phyloP scores from a whole-genome alignment of 2,329 filamentous ascomycete genomes.

The Pestalotiopsis sp. region DNA sequence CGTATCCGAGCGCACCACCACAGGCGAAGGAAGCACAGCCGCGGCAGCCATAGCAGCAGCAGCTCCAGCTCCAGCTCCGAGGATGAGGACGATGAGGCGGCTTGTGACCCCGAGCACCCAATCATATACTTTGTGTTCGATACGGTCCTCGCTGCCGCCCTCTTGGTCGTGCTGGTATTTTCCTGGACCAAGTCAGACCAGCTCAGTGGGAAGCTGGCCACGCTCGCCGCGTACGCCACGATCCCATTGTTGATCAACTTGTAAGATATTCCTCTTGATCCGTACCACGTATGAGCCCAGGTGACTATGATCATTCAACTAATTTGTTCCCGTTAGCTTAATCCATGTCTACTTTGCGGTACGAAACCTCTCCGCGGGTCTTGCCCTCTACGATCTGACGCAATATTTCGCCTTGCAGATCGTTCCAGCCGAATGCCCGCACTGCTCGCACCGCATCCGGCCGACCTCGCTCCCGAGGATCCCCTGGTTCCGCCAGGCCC shows the following conservation, averaged over 20 bases:
- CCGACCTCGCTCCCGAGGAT: conserved; percentile 27
- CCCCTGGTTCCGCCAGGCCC: conserved; percentile 24
- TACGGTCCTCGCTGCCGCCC: conserved; percentile 35
- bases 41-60: conserved; percentile 6
- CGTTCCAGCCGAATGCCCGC: conserved; percentile 42
- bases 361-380: conserved; percentile 41
- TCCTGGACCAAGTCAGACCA: conserved; percentile 38
- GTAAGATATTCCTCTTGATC: conserved; percentile 30
- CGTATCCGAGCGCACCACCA: conserved; percentile 14
- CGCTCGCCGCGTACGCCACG: conserved; percentile 46
- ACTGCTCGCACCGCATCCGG: conserved; percentile 41
- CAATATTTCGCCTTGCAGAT: conserved; percentile 43
- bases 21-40: conserved; percentile 15
- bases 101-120: conserved; percentile 25
- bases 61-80: not conserved
- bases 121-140: conserved; percentile 42
- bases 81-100: conserved; percentile 9
- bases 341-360: conserved; percentile 41
- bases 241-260: conserved; percentile 44
- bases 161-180: conserved; percentile 43
- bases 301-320: not conserved
- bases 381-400: conserved; percentile 40
- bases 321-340: conserved; percentile 26
- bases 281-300: rapidly evolving
- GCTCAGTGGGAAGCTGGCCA: conserved; percentile 34